Base-by-base conservation (phyloP, 768 basidiomycete species). In the Phylloporus sp. region DNA sequence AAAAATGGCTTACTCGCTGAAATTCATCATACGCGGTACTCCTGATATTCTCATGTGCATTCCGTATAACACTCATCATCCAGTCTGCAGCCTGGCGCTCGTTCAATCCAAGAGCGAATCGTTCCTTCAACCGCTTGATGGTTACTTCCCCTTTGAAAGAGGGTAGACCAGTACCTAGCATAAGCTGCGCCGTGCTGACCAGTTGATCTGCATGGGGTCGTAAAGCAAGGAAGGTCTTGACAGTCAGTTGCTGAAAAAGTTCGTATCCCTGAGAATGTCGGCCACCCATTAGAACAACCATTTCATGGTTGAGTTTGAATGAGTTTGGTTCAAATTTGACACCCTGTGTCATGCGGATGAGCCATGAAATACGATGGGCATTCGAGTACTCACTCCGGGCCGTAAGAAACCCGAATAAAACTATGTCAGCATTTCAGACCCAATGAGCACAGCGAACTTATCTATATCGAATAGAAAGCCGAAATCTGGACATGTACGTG, bases 391-490 rank as follows among this genome's bases (percentile, higher is more conserved):
- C 61, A 83, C 83, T 68, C 85, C 85, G 6, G 85, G 84, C 50
- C 82, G 79, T 81, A 65, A 49, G 62, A 40, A 55, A 44, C 44
- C 8, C 49, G 40, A 52, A 64, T 40, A 38, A 36, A 45, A 61
- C 26, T 62, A 56, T 70, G 67, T 72, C 54, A 72, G 56, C 15
- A 59, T 54, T n/a, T 20, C 6, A 43, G 32, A 40, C 13, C 49
- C 52, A 50, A 38, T 29, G 43, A 53, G 40, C 45, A 57, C 31
- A 23, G 23, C 8, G n/a, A 9, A 91, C 92, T 86, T 70, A 94
- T 94, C 95, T 84, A 99, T 99, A 68, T 99, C 95, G 60, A 97
- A 97, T 47, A 97, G 70, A 73, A 97, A 97, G 1, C 94, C 94
- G 60, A 97, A 95, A 71, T 97, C 91, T 94, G 57, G n/a, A 45